phyloP scores from a whole-genome alignment of 164 flowering plant species.

The Annona squamosa region DNA sequence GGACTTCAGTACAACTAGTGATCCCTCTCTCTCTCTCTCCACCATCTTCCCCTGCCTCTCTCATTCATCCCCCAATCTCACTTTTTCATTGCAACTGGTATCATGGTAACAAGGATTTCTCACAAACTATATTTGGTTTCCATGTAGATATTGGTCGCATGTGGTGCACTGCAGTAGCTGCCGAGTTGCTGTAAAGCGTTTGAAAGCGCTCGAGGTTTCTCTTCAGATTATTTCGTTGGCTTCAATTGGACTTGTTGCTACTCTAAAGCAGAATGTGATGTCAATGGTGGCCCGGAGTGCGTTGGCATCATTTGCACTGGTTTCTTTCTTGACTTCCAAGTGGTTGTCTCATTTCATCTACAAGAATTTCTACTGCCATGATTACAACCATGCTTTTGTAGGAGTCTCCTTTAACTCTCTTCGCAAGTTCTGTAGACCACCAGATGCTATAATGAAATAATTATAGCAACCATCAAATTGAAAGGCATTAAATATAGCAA shows the following conservation, averaged over 20 bases:
- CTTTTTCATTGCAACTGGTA: too few relatives aligned
- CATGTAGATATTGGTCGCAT: slow-evolving; percentile 75
- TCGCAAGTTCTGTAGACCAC: too few relatives aligned
- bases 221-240: slow-evolving; percentile 54
- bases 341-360: slow-evolving; percentile 66
- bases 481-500: too few relatives aligned
- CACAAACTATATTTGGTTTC: not conserved
- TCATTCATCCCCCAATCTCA: too few relatives aligned
- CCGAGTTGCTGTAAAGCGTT: slow-evolving; percentile 46
- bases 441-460: too few relatives aligned
- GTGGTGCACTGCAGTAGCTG: slow-evolving; percentile 85
- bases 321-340: slow-evolving; percentile 38
- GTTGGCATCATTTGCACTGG: slow-evolving; percentile 23
- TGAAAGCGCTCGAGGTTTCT: slow-evolving; percentile 45
- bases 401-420: not conserved
- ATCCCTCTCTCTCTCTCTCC: too few relatives aligned
- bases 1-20: too few relatives aligned
- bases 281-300: slow-evolving; percentile 34
- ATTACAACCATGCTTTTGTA: slow-evolving; percentile 44
- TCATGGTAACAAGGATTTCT: not conserved
- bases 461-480: too few relatives aligned
- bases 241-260: slow-evolving; percentile 54
- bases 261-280: slow-evolving; percentile 30
- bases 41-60: too few relatives aligned
- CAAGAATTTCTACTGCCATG: slow-evolving; percentile 68